Conservation (phyloP, 2,329 filamentous ascomycete genomes). For the Diplocarpon rosae region DNA sequence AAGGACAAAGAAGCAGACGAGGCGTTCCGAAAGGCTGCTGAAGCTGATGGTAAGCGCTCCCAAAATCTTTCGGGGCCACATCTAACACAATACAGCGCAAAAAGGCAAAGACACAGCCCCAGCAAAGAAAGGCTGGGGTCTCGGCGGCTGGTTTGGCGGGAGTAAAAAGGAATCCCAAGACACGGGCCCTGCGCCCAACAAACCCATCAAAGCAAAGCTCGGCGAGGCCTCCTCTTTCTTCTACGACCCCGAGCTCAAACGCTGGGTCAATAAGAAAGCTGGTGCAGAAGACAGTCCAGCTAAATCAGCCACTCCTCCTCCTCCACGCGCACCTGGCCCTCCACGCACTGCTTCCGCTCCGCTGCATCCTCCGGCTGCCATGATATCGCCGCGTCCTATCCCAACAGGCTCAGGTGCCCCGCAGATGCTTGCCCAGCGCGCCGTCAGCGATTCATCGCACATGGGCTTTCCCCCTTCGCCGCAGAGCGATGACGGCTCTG, state of each 20-base stretch:
- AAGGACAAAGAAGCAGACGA: slow-evolving; percentile 75
- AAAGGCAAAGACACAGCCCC: slow-evolving; percentile 41
- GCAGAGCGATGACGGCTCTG: not conserved
- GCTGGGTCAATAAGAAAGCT: slow-evolving; percentile 96
- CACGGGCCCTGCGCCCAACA: slow-evolving; percentile 35
- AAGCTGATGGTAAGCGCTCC: slow-evolving; percentile 50
- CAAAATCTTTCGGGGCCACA: slow-evolving; percentile 11
- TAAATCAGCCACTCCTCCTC: slow-evolving; percentile 63
- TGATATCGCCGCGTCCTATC: not conserved
- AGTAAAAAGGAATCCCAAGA: slow-evolving; percentile 42
- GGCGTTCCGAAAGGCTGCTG: slow-evolving; percentile 74
- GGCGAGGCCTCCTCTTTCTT: slow-evolving; percentile 89
- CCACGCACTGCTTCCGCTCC: slow-evolving; percentile 27
- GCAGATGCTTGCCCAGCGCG: slow-evolving; percentile 4
- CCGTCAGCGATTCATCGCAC: slow-evolving; percentile 2
- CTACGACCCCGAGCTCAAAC: slow-evolving; percentile 91
- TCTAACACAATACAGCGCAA: slow-evolving; percentile 40
- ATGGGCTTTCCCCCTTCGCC: not conserved
- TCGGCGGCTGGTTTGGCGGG: slow-evolving; percentile 72
- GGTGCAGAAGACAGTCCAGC: slow-evolving; percentile 47
- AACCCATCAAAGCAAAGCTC: slow-evolving; percentile 83
- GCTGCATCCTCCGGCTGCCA: not conserved
- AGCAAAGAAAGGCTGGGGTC: slow-evolving; percentile 63
- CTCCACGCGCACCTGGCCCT: slow-evolving; percentile 48
- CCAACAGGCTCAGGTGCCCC: not conserved